Percentiles rank a stretch among this genome's conserved stretches.
These are phyloP conservation scores for Raffaelea ambrosiae DNA, from an alignment of 2,329 filamentous ascomycete species.

Conservation along the genomic window DNA sequence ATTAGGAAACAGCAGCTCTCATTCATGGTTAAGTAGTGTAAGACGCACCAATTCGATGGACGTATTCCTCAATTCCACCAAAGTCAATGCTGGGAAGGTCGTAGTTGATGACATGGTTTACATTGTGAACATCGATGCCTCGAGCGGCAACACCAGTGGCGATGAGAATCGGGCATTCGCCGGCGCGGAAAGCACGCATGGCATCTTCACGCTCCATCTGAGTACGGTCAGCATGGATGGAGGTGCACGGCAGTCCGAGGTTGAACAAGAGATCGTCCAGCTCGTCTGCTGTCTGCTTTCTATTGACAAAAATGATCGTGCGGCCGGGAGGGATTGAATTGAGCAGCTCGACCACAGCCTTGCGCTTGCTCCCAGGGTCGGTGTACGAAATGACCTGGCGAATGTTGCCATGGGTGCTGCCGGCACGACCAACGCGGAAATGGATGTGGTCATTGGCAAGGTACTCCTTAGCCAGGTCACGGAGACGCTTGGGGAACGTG, in stretches of 20 bases:
- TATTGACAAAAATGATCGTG: slow-evolving; percentile 87
- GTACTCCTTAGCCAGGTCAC: slow-evolving; percentile 67
- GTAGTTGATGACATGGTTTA: slow-evolving; percentile 90
- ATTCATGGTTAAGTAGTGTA: not conserved
- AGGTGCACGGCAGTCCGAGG: slow-evolving; percentile 68
- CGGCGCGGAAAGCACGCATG: slow-evolving; percentile 73
- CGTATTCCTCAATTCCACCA: slow-evolving; percentile 90
- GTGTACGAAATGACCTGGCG: slow-evolving; percentile 65
- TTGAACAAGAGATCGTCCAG: slow-evolving; percentile 87
- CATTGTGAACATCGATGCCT: slow-evolving; percentile 79
- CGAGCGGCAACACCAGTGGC: slow-evolving; percentile 81
- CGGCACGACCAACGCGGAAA: slow-evolving; percentile 79
- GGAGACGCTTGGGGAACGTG: slow-evolving; percentile 77
- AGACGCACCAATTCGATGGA: slow-evolving; percentile 77
- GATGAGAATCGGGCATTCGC: slow-evolving; percentile 69
- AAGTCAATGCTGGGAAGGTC: slow-evolving; percentile 67
- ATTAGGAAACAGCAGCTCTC: not conserved
- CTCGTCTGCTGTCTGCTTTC: slow-evolving; percentile 67
- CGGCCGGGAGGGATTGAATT: slow-evolving; percentile 61
- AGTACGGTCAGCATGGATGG: slow-evolving; percentile 79
- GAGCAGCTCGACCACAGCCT: slow-evolving; percentile 65
- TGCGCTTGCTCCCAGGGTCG: slow-evolving; percentile 57
- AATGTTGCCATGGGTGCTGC: slow-evolving; percentile 76
- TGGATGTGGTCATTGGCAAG: slow-evolving; percentile 67
- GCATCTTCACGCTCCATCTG: slow-evolving; percentile 90